Conservation (phyloP, 2,329 filamentous ascomycete species). For the Phialophora macrospora region DNA sequence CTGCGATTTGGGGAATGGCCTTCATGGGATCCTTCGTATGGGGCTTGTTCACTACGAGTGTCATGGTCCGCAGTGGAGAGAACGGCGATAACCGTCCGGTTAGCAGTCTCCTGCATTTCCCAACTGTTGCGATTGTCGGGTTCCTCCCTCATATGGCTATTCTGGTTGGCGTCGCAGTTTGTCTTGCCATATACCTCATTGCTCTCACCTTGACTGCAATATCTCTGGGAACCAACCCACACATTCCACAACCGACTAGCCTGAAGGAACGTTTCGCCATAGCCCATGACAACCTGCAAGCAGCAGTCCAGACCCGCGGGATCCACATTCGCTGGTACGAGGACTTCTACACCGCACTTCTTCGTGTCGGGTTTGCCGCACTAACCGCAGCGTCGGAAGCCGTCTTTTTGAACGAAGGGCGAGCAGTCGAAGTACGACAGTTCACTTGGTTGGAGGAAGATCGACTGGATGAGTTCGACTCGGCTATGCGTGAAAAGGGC, state of each 20-base stretch:
- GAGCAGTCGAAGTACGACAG: slow-evolving; percentile 70
- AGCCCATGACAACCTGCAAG: slow-evolving; percentile 89
- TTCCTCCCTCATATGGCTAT: slow-evolving; percentile 95
- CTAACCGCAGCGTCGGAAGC: slow-evolving; percentile 94
- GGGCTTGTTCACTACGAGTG: slow-evolving; percentile 65
- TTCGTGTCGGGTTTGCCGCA: slow-evolving; percentile 84
- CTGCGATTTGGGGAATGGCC: slow-evolving; percentile 84
- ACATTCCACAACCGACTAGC: slow-evolving; percentile 51
- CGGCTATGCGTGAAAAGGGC: slow-evolving; percentile 44
- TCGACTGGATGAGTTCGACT: slow-evolving; percentile 75
- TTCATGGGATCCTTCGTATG: slow-evolving; percentile 86
- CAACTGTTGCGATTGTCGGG: slow-evolving; percentile 91
- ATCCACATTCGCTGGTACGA: slow-evolving; percentile 83
- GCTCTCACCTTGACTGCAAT: slow-evolving; percentile 77
- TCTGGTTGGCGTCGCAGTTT: slow-evolving; percentile 75
- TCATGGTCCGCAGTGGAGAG: slow-evolving; percentile 38
- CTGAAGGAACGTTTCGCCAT: slow-evolving; percentile 66
- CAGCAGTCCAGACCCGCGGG: slow-evolving; percentile 81
- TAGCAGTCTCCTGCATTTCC: slow-evolving; percentile 76
- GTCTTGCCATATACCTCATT: slow-evolving; percentile 74
- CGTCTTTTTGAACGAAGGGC: slow-evolving; percentile 91
- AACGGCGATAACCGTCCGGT: slow-evolving; percentile 41
- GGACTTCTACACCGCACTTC: slow-evolving; percentile 91
- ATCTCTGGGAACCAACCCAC: slow-evolving; percentile 59
- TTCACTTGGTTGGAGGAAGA: slow-evolving; percentile 94